Evolutionary conservation across 805 yeast genomes (phyloP), one percentile per base, ranked within the genome.

Genomic region (Myxozyma melibiosi): DNA sequence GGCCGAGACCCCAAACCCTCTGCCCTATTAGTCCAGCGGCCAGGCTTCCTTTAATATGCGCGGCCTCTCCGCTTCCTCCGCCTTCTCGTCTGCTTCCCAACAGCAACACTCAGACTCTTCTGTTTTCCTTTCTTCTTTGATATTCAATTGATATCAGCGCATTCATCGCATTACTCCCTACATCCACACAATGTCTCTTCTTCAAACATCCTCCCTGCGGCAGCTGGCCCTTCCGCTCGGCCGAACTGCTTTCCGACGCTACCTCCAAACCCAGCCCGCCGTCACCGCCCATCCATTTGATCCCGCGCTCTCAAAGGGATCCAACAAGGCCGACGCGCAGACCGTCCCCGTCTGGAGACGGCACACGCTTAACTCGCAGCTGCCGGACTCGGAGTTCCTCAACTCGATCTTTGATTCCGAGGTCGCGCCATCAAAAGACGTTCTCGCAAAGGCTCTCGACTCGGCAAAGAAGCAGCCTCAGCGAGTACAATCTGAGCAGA

Each of bases 391-490:
- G 16, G 63, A 58, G 30, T 46, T 54, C 24, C 55, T 58, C 16
- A 34, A 34, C 16, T 58, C 63, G 44, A 55, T 58, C 20, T 58
- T 58, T 25, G 63, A 58, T 27, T 51, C 55, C 40, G 63, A 58
- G 57, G 52, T 50, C n/a, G 57, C 63, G 33, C 63, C 63, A 25
- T 55, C 61, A 20, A 51, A 51, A 49, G 57, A 39, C 22, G 63
- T 55, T 4, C 60, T 58, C 24, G 55, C 53, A 31, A 38, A 46
- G 38, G 53, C 53, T 14, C 55, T 58, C n/a, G 37, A 35, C 14
- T 44, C 25, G 7, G 60, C 55, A 14, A 45, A 51, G 43, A 33
- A 54, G 40, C 55, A 58, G 41, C 43, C 44, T 16, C 30, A 49
- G 28, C 20, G 9, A 35, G 25, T 14, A 9, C 38, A 27, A 9